Evolutionary conservation across 139 green algal species (phyloP), one percentile per base, ranked within the genome.

Genomic region (Auxenochlorella pyrenoidosa): DNA sequence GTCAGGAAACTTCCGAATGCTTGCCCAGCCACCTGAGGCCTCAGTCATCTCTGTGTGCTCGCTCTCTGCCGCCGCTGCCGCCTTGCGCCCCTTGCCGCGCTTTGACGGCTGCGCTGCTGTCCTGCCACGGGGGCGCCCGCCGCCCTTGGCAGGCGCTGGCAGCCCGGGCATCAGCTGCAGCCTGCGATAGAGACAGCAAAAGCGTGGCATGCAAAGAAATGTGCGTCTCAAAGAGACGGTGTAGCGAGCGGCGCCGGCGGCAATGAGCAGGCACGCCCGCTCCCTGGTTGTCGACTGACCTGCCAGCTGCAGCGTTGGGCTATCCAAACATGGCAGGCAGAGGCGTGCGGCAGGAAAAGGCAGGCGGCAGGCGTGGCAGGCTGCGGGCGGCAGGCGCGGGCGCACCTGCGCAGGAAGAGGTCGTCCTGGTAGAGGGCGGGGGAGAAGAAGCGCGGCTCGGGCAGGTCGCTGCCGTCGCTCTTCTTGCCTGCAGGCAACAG

Each of bases 331-430:
- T 54, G 47, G n/a, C 47, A 54, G 47, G 8, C 47, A 54, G 10
- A 54, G 47, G 47, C 47, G 47, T 6, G 6, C 10, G 8, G 47
- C 47, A 54, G 47, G 8, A 6, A 54, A 54, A 54, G 47, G 47
- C 47, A 54, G 47, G 47, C 10, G 47, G 30, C 32, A 26, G 30
- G 16, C n/a, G 38, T 5, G 34, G 30, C 16, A 26, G 30, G 38
- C 4, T 41, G 21, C 36, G n/a, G n/a, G n/a, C n/a, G n/a, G n/a
- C n/a, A n/a, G n/a, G n/a, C n/a, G n/a, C n/a, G n/a, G n/a, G n/a
- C 16, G 36, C 60, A 85, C 80, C 63, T 85, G 80, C 80, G 80
- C 63, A 85, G n/a, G 82, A 86, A 86, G 22, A 86, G 66, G 66
- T 86, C 82, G 65, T 79, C 70, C 66, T 86, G 34, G 13, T 38